Evolutionary conservation across 2,329 filamentous ascomycete genomes (phyloP).

Genomic region (Trichoderma gracile): DNA sequence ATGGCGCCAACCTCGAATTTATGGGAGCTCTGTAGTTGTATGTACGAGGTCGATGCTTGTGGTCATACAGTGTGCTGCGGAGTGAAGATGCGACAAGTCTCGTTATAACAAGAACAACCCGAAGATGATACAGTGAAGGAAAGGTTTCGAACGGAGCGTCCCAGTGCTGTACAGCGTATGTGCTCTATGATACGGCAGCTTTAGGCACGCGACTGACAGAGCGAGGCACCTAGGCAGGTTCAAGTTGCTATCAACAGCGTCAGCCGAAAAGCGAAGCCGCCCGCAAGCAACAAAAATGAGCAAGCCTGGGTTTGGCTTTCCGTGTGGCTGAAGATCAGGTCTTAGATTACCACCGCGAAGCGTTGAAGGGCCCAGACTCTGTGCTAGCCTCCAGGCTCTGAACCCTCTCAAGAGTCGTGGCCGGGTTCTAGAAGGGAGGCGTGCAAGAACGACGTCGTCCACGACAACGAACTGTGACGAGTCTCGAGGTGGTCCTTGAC

Average conservation of each 20-base stretch:
- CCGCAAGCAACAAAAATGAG: background rate
- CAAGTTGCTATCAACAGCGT: background rate
- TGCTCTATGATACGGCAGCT: too few species aligned
- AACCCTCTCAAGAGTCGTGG: conserved; percentile 7
- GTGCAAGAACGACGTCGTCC: background rate
- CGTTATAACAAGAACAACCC: background rate
- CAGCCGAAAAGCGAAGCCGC: background rate
- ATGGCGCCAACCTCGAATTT: background rate
- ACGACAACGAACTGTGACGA: conserved; percentile 15
- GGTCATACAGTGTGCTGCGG: background rate
- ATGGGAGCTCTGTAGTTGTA: background rate
- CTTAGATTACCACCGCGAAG: background rate
- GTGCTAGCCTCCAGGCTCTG: conserved; percentile 11
- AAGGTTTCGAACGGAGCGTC: too few species aligned
- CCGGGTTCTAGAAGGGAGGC: conserved; percentile 26
- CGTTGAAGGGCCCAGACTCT: conserved; percentile 1
- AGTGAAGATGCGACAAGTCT: background rate
- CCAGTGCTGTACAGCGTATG: too few species aligned
- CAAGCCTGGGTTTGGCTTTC: background rate
- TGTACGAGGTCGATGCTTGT: too few species aligned
- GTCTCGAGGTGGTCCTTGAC: conserved; percentile 1
- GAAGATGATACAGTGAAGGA: background rate
- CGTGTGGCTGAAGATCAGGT: conserved; percentile 17
- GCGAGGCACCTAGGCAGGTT: too few species aligned
- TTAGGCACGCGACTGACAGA: background rate